Base-by-base conservation (phyloP, 2,329 filamentous ascomycete genomes). In the Nemania bipapillata region DNA sequence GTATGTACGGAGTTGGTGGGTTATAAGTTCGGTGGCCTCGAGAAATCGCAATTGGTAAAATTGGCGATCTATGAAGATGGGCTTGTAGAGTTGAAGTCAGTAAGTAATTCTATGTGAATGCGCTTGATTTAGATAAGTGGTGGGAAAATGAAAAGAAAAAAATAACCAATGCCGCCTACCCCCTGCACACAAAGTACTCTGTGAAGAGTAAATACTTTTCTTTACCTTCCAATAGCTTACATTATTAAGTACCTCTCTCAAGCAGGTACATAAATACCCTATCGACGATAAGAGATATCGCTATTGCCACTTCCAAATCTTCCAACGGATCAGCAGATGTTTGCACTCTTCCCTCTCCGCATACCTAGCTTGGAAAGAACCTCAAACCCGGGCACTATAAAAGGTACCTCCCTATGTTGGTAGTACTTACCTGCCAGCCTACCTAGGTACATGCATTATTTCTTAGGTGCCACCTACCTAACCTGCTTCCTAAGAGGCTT, bases 81-180 rank as follows among this genome's bases (percentile, higher is more conserved):
- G 35, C 30, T 62, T 54, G 40, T 53, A 24, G 20, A 52, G 26
- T 55, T 47, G 42, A 52, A 50, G 58, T 63, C 26, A 40, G 30
- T 26, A 53, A 63, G 57, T 52, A 32, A n/a, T 55, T n/a, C n/a
- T n/a, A n/a, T n/a, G n/a, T n/a, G n/a, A n/a, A 32, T 40, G 32
- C n/a, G 20, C 53, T 55, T 55, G 53, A 24, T 55, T 53, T 53
- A 53, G 50, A 26, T 28, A 53, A 53, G 50, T 53, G 50, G 53
- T 55, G 53, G 53, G 53, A 55, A 35, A 40, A 22, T 22, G 20
- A 55, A 55, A 40, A 24, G 20, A 40, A 40, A 55, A 40, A 55
- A 37, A 53, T 17, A 28, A 24, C 22, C 8, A 24, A 15, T 12
- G 22, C 47, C 20, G 47, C 24, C 47, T 50, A 4, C 11, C 50